These are phyloP conservation scores for Carex myosuroides DNA, from an alignment of 176 grass and related monocot species.

Conservation along the genomic window DNA sequence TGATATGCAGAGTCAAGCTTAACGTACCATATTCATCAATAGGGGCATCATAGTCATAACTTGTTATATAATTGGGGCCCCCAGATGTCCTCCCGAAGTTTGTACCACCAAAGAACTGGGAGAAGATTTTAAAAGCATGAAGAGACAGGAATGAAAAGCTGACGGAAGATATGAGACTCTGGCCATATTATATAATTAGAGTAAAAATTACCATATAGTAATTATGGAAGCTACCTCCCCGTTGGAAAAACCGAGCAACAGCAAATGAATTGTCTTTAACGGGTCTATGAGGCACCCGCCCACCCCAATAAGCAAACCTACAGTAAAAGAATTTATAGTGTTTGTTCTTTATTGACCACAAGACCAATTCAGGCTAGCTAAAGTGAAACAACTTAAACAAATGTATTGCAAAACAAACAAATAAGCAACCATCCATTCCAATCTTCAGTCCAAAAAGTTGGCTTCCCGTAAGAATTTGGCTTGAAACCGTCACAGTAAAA, in stretches of 20 bases:
- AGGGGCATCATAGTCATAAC: conserved; percentile 96
- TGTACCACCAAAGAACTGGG: conserved; percentile 91
- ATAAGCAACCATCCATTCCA: conserved; percentile 89
- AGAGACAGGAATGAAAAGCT: background rate
- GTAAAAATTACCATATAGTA: conserved; percentile 84
- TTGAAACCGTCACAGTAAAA: conserved; percentile 92
- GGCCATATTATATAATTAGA: conserved; percentile 14
- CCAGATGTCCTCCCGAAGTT: conserved; percentile 95
- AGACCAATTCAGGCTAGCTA: background rate
- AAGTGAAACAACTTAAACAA: conserved; percentile 13
- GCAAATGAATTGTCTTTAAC: conserved; percentile 86
- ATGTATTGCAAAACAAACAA: conserved; percentile 15
- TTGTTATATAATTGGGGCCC: conserved; percentile 85
- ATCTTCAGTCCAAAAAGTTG: conserved; percentile 86
- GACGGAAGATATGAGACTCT: background rate
- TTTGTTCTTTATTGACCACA: background rate
- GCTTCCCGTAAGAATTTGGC: conserved; percentile 73
- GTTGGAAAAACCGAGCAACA: conserved; percentile 94
- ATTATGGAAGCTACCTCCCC: conserved; percentile 90
- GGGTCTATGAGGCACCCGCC: conserved; percentile 66
- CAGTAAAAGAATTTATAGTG: background rate
- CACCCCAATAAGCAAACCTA: conserved; percentile 87
- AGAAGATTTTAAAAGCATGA: conserved; percentile 22
- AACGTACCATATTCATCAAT: conserved; percentile 86
- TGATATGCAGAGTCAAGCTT: conserved; percentile 17